Percentiles rank a stretch among this genome's conserved stretches.
Conservation (phyloP, 2,329 filamentous ascomycete genomes). For the Diaporthe velutina region DNA sequence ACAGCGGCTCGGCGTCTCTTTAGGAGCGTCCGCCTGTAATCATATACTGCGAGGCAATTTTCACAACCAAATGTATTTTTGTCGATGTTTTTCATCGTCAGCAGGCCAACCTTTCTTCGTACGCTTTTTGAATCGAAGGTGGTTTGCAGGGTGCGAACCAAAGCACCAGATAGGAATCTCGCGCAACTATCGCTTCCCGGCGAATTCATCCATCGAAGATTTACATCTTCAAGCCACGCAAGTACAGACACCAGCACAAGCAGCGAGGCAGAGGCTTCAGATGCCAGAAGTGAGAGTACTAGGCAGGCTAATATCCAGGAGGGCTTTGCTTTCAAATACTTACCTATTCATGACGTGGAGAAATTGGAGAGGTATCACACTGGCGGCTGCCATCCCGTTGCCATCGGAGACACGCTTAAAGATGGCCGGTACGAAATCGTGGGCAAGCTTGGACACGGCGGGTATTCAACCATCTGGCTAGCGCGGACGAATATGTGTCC, state of each 20-base stretch:
- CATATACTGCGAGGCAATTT: neutral
- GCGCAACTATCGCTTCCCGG: neutral
- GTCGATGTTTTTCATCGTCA: neutral
- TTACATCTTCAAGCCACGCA: neutral
- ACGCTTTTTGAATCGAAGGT: neutral
- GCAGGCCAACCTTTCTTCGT: neutral
- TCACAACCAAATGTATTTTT: neutral
- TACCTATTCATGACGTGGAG: neutral
- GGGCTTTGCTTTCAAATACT: neutral
- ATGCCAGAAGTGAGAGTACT: neutral
- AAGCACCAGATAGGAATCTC: neutral
- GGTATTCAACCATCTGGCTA: neutral
- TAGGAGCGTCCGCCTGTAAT: neutral
- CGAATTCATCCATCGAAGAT: too few relatives aligned
- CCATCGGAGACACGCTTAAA: neutral
- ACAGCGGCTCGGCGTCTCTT: fast-evolving
- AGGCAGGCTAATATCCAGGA: neutral
- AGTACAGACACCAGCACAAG: neutral
- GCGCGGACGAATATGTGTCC: neutral
- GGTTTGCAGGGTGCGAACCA: neutral
- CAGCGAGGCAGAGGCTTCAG: neutral
- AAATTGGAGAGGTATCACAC: neutral
- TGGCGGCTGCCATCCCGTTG: neutral
- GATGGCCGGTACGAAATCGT: neutral
- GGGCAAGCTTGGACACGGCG: neutral